phyloP scores from a whole-genome alignment of 1,284 basidiomycete genomes.

The Ustilago nuda region DNA sequence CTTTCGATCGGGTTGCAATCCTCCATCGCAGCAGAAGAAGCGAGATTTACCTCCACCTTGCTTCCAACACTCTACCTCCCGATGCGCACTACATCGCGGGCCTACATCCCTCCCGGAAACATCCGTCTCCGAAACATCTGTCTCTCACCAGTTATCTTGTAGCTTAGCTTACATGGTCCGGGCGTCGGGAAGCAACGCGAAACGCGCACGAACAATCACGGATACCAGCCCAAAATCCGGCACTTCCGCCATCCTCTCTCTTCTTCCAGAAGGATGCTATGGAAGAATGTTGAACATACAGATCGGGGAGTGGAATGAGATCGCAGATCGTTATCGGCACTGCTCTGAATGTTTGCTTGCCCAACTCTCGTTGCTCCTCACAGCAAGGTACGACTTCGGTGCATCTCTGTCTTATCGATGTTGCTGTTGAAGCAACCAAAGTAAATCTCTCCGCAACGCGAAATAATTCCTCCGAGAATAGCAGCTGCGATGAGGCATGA shows the following conservation, averaged over 20 bases:
- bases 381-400: constrained; percentile 33
- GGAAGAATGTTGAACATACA: neutral
- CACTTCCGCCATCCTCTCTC: constrained; percentile 24
- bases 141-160: neutral
- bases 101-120: neutral
- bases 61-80: neutral
- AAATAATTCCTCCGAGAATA: constrained; percentile 33
- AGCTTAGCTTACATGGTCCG: constrained; percentile 5
- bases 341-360: neutral
- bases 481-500: neutral
- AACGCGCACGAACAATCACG: constrained; percentile 29
- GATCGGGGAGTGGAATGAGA: neutral
- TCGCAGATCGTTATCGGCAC: constrained; percentile 6
- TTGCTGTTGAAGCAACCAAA: neutral
- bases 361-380: neutral
- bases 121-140: constrained; percentile 32
- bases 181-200: constrained; percentile 32
- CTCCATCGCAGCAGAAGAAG: neutral
- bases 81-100: constrained; percentile 1
- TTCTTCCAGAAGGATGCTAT: neutral
- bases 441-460: constrained; percentile 31
- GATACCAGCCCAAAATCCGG: constrained; percentile 28
- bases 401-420: constrained; percentile 39
- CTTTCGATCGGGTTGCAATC: constrained; percentile 31
- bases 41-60: constrained; percentile 5